Evolutionary conservation across 2,329 filamentous ascomycete genomes (phyloP).

Genomic region (Fusarium sp.): DNA sequence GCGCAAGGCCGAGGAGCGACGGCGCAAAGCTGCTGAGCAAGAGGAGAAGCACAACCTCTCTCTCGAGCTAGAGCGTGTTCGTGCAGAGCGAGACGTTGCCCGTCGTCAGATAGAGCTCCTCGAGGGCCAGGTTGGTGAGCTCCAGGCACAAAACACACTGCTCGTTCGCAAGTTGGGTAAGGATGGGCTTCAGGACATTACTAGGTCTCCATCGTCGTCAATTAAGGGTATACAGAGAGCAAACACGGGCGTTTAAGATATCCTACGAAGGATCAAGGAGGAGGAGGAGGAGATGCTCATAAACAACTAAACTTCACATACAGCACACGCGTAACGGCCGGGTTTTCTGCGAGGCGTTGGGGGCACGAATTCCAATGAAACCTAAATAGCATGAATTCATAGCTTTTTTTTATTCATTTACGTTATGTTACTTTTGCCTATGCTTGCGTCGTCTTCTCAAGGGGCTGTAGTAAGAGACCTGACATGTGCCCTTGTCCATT

Average conservation of each 20-base stretch:
- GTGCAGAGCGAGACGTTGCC: conserved; percentile 64
- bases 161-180: conserved; percentile 66
- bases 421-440: conserved; percentile 1
- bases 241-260: conserved; percentile 14
- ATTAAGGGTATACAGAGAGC: conserved; percentile 31
- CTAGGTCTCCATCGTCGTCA: conserved; percentile 54
- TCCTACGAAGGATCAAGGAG: background rate
- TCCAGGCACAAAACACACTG: conserved; percentile 70
- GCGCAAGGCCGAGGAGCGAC: conserved; percentile 65
- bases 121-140: conserved; percentile 64
- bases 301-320: conserved; percentile 12
- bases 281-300: background rate
- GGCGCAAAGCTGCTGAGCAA: conserved; percentile 62
- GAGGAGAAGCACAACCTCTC: conserved; percentile 62
- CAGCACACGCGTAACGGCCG: conserved; percentile 19
- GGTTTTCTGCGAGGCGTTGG: conserved; percentile 39
- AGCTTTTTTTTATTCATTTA: conserved; percentile 17
- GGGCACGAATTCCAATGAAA: conserved; percentile 15
- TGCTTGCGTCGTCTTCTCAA: conserved; percentile 14
- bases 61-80: conserved; percentile 64
- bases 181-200: conserved; percentile 52
- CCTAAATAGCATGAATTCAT: conserved; percentile 22
- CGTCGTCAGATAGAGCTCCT: conserved; percentile 65
- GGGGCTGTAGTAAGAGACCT: conserved; percentile 42
- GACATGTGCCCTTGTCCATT: conserved; percentile 43